phyloP scores from a whole-genome alignment of 352 stramenopile genomes.

The Phytophthora sp. region DNA sequence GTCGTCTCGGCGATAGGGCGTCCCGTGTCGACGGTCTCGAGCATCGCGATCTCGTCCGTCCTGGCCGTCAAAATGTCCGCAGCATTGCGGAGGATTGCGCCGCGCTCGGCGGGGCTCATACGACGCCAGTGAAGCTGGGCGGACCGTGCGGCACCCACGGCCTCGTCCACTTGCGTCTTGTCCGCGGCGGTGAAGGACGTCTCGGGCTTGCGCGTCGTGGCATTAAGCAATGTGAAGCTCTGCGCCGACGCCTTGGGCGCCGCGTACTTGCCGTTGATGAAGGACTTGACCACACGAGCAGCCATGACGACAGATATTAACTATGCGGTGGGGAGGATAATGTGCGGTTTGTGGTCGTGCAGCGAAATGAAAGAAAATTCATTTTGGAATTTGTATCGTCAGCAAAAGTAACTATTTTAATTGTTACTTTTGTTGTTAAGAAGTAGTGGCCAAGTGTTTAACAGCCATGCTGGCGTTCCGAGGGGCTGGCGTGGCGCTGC shows the following conservation, averaged over 20 bases:
- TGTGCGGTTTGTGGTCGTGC: slow-evolving; percentile 8
- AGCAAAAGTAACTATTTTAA: not conserved
- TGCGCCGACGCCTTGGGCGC: slow-evolving; percentile 15
- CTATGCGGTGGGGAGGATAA: not conserved
- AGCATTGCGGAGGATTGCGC: slow-evolving; percentile 63
- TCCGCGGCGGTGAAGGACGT: slow-evolving; percentile 63
- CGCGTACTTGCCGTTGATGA: slow-evolving; percentile 77
- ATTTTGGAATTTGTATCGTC: not conserved
- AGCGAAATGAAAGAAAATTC: slow-evolving; percentile 20
- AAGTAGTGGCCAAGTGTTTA: too few species aligned
- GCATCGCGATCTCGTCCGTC: slow-evolving; percentile 68
- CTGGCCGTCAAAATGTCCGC: slow-evolving; percentile 63
- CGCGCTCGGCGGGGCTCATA: slow-evolving; percentile 66
- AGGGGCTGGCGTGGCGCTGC: slow-evolving; percentile 2
- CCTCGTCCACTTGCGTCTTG: slow-evolving; percentile 50
- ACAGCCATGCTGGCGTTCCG: slow-evolving; percentile 23
- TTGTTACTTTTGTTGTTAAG: too few species aligned
- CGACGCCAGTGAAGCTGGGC: slow-evolving; percentile 72
- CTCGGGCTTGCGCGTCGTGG: slow-evolving; percentile 50
- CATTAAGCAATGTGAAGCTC: slow-evolving; percentile 67
- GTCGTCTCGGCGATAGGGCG: slow-evolving; percentile 78
- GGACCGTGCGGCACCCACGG: slow-evolving; percentile 46
- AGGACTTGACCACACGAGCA: slow-evolving; percentile 57
- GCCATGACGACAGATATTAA: slow-evolving; percentile 31
- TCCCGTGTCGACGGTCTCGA: slow-evolving; percentile 84